phyloP scores from a whole-genome alignment of 1,284 basidiomycete species.

The Tylopilus sp. region DNA sequence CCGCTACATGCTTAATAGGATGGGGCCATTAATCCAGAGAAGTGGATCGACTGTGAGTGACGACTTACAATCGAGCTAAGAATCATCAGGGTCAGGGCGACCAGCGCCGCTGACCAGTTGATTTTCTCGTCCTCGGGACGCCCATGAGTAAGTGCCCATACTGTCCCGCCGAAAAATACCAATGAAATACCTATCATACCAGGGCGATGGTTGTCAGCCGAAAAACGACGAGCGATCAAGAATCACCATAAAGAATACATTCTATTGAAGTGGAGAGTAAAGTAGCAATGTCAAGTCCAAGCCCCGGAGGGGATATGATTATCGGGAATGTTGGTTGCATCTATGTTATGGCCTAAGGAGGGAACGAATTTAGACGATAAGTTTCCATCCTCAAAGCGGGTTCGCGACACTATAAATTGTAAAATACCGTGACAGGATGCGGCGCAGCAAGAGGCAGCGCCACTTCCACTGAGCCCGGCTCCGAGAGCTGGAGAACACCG shows the following conservation, averaged over 20 bases:
- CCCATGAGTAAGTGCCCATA: constrained; percentile 20
- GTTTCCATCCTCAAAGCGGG: background rate
- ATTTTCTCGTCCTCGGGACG: constrained; percentile 11
- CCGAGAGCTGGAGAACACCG: background rate
- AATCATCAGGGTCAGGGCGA: constrained; percentile 14
- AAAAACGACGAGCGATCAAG: background rate
- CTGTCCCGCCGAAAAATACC: constrained; percentile 21
- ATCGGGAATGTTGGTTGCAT: background rate
- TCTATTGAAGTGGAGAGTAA: constrained; percentile 23
- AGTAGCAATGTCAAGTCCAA: constrained; percentile 14
- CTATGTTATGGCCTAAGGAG: background rate
- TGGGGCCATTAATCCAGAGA: background rate
- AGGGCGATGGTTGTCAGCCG: constrained; percentile 2
- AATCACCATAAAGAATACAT: constrained; percentile 24
- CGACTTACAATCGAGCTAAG: constrained; percentile 21
- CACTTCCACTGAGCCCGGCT: background rate
- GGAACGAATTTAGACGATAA: background rate
- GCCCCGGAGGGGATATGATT: constrained; percentile 7
- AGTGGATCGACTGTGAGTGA: background rate
- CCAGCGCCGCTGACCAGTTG: constrained; percentile 21
- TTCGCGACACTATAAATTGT: constrained; percentile 6
- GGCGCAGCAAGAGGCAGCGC: background rate
- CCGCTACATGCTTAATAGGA: constrained; percentile 19
- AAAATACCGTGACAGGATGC: background rate
- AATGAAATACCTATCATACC: constrained; percentile 22